Conservation (phyloP, 1,139 yeast species). For the Zygoascus hellenicus region DNA sequence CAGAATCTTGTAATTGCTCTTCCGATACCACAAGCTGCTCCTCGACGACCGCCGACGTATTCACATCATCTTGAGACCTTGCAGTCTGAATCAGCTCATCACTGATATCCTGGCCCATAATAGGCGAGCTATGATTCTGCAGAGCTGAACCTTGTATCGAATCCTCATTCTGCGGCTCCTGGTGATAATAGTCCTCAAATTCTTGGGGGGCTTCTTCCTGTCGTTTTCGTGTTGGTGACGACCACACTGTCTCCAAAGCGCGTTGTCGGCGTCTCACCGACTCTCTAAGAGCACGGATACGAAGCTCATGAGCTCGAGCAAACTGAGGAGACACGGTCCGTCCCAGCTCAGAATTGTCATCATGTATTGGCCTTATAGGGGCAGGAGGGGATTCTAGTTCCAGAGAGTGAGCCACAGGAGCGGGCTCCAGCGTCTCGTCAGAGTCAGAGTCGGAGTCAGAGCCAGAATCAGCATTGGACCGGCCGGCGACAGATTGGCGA, state of each 20-base stretch:
- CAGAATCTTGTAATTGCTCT: too few species aligned
- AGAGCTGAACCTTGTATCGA: too few species aligned
- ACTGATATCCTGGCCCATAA: too few species aligned
- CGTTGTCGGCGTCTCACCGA: conserved; percentile 6
- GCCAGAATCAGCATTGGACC: neutral
- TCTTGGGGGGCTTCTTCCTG: too few species aligned
- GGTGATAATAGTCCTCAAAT: too few species aligned
- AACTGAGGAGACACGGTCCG: conserved; percentile 6
- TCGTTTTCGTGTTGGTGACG: neutral
- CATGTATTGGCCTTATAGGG: neutral
- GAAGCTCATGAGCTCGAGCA: conserved; percentile 8
- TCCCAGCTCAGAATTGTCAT: neutral
- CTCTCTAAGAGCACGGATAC: conserved; percentile 8
- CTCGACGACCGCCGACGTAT: too few species aligned
- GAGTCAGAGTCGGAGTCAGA: conserved; percentile 1
- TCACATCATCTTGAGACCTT: too few species aligned
- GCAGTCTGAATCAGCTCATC: too few species aligned
- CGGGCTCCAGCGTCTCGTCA: conserved; percentile 10
- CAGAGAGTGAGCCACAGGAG: conserved; percentile 6
- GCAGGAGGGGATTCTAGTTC: conserved; percentile 6
- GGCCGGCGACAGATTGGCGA: too few species aligned
- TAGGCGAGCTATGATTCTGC: too few species aligned
- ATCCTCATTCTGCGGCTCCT: too few species aligned
- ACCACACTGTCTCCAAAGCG: conserved; percentile 5
- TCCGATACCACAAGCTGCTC: too few species aligned